These are phyloP conservation scores for Actinidia chinensis DNA, from an alignment of 179 eudicot genomes.

Conservation along the genomic window DNA sequence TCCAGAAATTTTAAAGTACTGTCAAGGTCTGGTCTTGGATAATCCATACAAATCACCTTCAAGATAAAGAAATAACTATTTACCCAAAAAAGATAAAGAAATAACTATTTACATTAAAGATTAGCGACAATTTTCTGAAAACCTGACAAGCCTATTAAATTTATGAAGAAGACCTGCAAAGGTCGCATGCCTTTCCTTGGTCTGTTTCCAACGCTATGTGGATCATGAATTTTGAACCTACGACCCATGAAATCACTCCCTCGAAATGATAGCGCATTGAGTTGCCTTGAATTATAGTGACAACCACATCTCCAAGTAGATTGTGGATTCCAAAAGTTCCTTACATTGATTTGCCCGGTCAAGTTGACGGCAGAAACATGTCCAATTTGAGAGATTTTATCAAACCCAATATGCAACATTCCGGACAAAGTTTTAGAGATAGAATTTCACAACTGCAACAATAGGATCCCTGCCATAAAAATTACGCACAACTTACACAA, in stretches of 20 bases:
- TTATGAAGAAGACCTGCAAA: conserved; percentile 52
- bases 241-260: conserved; percentile 49
- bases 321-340: conserved; percentile 29
- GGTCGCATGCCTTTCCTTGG: conserved; percentile 38
- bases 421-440: background rate
- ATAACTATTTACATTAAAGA: background rate
- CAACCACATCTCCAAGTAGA: conserved; percentile 35
- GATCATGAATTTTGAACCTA: conserved; percentile 30
- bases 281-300: conserved; percentile 21
- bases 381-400: conserved; percentile 41
- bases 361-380: conserved; percentile 42
- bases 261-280: conserved; percentile 40
- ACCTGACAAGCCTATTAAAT: conserved; percentile 7
- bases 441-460: conserved; percentile 9
- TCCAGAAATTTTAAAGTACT: conserved; percentile 71
- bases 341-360: conserved; percentile 27
- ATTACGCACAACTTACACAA: background rate
- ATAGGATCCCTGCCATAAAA: conserved; percentile 19
- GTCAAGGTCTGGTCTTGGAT: conserved; percentile 97
- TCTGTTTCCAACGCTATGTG: conserved; percentile 31
- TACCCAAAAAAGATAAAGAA: conserved; percentile 14
- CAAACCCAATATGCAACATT: background rate
- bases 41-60: conserved; percentile 92
- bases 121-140: conserved; percentile 1
- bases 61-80: conserved; percentile 16